These are phyloP conservation scores for Colletotrichum falcatum DNA, from an alignment of 2,329 filamentous ascomycete species.

Conservation along the genomic window DNA sequence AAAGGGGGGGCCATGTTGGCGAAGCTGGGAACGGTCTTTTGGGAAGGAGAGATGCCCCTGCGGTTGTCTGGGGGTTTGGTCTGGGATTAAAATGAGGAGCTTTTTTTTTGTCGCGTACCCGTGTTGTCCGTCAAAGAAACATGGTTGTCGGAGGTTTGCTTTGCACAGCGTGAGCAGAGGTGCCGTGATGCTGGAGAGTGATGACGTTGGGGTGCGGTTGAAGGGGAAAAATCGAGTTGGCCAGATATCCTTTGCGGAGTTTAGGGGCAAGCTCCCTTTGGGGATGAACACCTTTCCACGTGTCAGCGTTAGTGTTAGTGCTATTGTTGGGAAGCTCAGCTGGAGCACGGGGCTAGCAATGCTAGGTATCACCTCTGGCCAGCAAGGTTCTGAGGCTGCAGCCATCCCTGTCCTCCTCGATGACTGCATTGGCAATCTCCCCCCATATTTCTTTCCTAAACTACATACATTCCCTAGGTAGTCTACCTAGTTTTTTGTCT, in stretches of 20 bases:
- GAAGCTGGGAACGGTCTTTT: conserved; percentile 18
- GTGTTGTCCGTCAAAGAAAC: conserved; percentile 10
- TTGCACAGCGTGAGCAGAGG: conserved; percentile 7
- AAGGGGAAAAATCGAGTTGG: conserved; percentile 33
- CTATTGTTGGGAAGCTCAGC: conserved; percentile 26
- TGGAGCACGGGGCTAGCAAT: conserved; percentile 28
- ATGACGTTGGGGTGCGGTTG: conserved; percentile 31
- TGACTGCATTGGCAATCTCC: conserved; percentile 9
- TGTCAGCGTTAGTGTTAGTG: conserved; percentile 3
- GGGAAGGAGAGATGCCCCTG: conserved; percentile 11
- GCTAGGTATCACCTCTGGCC: conserved; percentile 25
- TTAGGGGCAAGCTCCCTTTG: conserved; percentile 13
- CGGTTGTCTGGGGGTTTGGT: neutral
- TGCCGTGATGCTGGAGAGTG: conserved; percentile 1
- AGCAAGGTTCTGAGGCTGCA: conserved; percentile 7
- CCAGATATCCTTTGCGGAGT: conserved; percentile 30
- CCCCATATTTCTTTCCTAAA: conserved; percentile 4
- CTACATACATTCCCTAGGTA: too few species aligned
- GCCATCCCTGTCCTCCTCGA: conserved; percentile 11
- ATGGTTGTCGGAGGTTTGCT: conserved; percentile 2
- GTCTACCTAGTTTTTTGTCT: neutral
- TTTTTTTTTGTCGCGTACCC: neutral
- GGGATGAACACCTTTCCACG: conserved; percentile 15
- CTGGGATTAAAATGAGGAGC: neutral
- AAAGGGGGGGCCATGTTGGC: conserved; percentile 55